phyloP scores from a whole-genome alignment of 768 basidiomycete genomes.

The Favolaschia claudopus region DNA sequence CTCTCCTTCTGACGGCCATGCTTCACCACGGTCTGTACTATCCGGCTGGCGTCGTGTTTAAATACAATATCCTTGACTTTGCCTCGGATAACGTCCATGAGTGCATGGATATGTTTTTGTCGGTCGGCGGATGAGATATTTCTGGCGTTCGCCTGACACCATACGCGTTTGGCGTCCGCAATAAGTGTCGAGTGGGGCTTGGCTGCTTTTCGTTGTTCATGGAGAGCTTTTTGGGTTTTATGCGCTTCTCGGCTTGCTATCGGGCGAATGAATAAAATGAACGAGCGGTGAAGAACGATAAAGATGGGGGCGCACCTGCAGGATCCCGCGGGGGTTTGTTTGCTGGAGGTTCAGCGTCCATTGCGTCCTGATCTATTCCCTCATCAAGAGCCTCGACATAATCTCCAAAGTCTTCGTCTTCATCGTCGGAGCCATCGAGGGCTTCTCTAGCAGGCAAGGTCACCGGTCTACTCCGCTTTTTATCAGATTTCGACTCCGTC shows the following conservation, averaged over 20 bases:
- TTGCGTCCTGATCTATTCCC: constrained; percentile 45
- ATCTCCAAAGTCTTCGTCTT: constrained; percentile 49
- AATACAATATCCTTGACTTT: constrained; percentile 86
- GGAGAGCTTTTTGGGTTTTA: constrained; percentile 70
- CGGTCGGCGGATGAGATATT: constrained; percentile 74
- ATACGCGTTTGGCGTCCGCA: constrained; percentile 74
- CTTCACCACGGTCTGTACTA: constrained; percentile 84
- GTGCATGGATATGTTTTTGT: constrained; percentile 72
- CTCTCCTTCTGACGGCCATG: constrained; percentile 79
- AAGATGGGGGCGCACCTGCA: constrained; percentile 54
- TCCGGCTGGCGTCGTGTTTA: constrained; percentile 92
- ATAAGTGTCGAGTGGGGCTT: constrained; percentile 82
- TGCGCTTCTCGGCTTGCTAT: constrained; percentile 74
- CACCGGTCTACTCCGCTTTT: constrained; percentile 70
- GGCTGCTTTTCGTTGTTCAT: constrained; percentile 74
- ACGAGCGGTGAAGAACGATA: constrained; percentile 4
- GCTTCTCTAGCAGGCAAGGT: constrained; percentile 48
- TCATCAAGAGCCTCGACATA: constrained; percentile 41
- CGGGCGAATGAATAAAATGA: constrained; percentile 3
- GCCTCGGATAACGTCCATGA: constrained; percentile 82
- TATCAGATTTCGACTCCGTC: constrained; percentile 43
- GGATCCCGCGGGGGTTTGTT: constrained; percentile 61
- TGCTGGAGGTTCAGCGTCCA: constrained; percentile 29
- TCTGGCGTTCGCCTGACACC: constrained; percentile 80
- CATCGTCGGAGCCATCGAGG: constrained; percentile 46